These are phyloP conservation scores for Bullera alba DNA, from an alignment of 768 basidiomycete species.

Conservation along the genomic window DNA sequence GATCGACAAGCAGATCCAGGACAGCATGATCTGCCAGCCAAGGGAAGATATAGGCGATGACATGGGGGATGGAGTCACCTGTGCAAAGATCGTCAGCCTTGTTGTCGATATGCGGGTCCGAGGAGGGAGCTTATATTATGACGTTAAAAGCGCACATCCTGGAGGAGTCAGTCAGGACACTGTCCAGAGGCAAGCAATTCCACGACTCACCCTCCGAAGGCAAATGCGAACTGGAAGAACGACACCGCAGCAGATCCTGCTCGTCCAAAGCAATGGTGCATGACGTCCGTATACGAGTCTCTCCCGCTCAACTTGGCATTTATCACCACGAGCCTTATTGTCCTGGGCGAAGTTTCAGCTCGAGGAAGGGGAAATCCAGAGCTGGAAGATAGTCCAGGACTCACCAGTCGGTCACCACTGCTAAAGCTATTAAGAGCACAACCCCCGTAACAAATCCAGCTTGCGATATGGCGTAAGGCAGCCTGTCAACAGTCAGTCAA, in stretches of 20 bases:
- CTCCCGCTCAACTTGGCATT: constrained; percentile 94
- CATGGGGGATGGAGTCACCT: constrained; percentile 94
- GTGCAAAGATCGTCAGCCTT: constrained; percentile 6
- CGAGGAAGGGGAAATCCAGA: too few species aligned
- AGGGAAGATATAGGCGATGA: constrained; percentile 80
- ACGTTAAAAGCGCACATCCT: constrained; percentile 97
- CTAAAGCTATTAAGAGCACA: constrained; percentile 70
- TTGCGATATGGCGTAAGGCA: constrained; percentile 89
- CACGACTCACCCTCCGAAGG: constrained; percentile 67
- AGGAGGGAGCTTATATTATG: constrained; percentile 57
- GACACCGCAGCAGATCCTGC: constrained; percentile 90
- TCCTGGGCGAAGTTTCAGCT: constrained; percentile 59
- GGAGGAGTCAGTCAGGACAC: background rate
- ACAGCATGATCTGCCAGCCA: constrained; percentile 59
- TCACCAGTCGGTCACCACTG: constrained; percentile 61
- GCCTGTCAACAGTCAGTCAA: constrained; percentile 48
- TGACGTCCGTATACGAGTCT: constrained; percentile 82
- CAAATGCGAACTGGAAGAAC: constrained; percentile 95
- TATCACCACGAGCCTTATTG: constrained; percentile 87
- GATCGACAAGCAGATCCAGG: constrained; percentile 69
- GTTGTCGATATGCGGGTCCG: background rate
- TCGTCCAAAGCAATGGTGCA: constrained; percentile 85
- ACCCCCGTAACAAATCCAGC: constrained; percentile 89
- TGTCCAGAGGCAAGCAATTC: too few species aligned
- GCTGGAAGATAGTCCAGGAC: background rate